These are phyloP conservation scores for Hypoxylon sp. DNA, from an alignment of 2,329 filamentous ascomycete species.

Conservation along the genomic window DNA sequence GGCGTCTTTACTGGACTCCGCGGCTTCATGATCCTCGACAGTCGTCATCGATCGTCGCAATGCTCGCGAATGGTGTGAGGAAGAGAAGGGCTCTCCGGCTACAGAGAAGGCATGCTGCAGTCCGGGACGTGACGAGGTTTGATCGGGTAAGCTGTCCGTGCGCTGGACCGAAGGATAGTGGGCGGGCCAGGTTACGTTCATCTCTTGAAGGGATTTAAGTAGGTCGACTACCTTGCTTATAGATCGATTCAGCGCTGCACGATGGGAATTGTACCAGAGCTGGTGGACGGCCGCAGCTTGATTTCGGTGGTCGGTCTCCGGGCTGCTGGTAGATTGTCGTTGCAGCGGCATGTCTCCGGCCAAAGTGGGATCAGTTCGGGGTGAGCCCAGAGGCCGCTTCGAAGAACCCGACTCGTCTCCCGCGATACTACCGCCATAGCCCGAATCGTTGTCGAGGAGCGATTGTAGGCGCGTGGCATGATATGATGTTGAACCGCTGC, in stretches of 20 bases:
- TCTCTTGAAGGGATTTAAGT: conserved; percentile 84
- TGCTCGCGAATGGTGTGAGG: conserved; percentile 59
- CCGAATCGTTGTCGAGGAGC: conserved; percentile 87
- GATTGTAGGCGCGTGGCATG: conserved; percentile 84
- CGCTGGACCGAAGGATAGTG: conserved; percentile 90
- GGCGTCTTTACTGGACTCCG: conserved; percentile 80
- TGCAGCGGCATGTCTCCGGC: conserved; percentile 61
- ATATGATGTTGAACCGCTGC: conserved; percentile 82
- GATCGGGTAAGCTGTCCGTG: conserved; percentile 57
- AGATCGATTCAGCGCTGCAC: conserved; percentile 84
- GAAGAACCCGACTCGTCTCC: conserved; percentile 67
- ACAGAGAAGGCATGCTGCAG: conserved; percentile 73
- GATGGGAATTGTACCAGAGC: conserved; percentile 93
- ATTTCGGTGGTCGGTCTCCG: conserved; percentile 72
- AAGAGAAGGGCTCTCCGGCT: conserved; percentile 59
- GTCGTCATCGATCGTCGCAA: conserved; percentile 80
- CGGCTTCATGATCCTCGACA: conserved; percentile 67
- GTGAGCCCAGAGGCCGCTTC: conserved; percentile 49
- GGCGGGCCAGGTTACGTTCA: conserved; percentile 92
- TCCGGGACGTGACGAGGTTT: conserved; percentile 68
- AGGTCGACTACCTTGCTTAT: conserved; percentile 89
- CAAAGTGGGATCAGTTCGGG: conserved; percentile 58
- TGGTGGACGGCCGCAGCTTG: conserved; percentile 90
- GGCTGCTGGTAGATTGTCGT: conserved; percentile 55
- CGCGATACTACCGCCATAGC: conserved; percentile 84